Conservation (phyloP, 1,284 basidiomycete genomes). For the Ustilago curta region DNA sequence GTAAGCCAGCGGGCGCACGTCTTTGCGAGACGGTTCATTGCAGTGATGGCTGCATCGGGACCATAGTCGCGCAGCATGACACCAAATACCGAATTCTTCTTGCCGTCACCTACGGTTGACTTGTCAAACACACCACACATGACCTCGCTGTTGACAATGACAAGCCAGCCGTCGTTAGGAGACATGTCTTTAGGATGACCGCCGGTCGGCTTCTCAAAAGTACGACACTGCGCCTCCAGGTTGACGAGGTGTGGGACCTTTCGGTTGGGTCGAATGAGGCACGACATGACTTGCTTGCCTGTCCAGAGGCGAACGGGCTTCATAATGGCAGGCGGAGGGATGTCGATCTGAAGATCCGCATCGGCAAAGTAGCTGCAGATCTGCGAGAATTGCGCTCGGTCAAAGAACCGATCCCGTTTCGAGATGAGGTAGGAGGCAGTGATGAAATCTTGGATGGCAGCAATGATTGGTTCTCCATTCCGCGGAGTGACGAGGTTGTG, state of each 20-base stretch:
- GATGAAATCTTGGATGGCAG: conserved; percentile 68
- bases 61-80: conserved; percentile 98
- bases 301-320: conserved; percentile 96
- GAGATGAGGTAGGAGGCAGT: conserved; percentile 89
- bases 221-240: conserved; percentile 95
- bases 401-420: conserved; percentile 90
- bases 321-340: conserved; percentile 93
- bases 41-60: conserved; percentile 88
- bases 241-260: conserved; percentile 81
- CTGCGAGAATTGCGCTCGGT: conserved; percentile 94
- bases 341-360: conserved; percentile 89
- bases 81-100: conserved; percentile 99
- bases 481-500: conserved; percentile 86
- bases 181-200: conserved; percentile 81
- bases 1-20: conserved; percentile 94
- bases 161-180: conserved; percentile 97
- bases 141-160: conserved; percentile 96
- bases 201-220: conserved; percentile 82
- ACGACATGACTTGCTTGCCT: conserved; percentile 97
- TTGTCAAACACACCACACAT: conserved; percentile 99
- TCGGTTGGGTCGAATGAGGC: conserved; percentile 94
- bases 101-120: conserved; percentile 95
- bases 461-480: conserved; percentile 68
- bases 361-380: conserved; percentile 95
- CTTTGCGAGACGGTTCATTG: conserved; percentile 97